Conservation (phyloP, 1,284 basidiomycete genomes). For the Tilletiopsis washingtonensis region DNA sequence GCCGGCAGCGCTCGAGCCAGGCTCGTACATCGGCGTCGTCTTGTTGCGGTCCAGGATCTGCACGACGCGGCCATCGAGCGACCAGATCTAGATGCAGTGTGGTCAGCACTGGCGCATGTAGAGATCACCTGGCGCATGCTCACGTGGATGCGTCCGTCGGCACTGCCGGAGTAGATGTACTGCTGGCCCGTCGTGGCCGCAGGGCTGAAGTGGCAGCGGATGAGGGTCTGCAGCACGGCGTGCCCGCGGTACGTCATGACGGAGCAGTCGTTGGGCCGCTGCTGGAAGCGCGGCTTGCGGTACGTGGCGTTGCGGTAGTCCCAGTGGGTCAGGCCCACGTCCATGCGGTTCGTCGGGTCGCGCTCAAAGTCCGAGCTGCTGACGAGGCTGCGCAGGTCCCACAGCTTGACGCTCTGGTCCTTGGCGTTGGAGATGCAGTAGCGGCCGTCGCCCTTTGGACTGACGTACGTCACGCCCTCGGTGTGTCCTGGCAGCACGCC, state of each 20-base stretch:
- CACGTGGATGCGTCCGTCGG: constrained; percentile 56
- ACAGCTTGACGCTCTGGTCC: constrained; percentile 83
- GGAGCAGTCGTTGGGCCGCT: constrained; percentile 75
- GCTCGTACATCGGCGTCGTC: constrained; percentile 58
- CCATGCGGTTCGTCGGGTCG: neutral
- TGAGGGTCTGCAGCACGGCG: constrained; percentile 81
- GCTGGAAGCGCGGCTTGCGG: constrained; percentile 53
- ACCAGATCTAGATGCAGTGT: constrained; percentile 68
- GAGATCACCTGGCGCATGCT: neutral
- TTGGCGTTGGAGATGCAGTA: constrained; percentile 97
- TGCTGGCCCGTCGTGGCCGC: constrained; percentile 79
- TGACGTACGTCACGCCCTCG: constrained; percentile 53
- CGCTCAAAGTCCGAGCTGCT: constrained; percentile 61
- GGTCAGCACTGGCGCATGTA: constrained; percentile 7
- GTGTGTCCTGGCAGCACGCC: constrained; percentile 91
- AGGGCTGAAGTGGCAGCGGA: constrained; percentile 91
- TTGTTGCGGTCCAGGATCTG: constrained; percentile 75
- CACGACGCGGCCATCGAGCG: constrained; percentile 74
- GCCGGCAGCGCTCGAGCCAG: neutral
- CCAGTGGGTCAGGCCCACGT: constrained; percentile 61
- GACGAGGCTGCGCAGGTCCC: constrained; percentile 91
- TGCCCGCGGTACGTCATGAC: constrained; percentile 91
- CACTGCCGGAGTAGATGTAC: constrained; percentile 87
- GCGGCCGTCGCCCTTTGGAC: constrained; percentile 66
- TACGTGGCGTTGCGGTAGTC: constrained; percentile 66